phyloP scores from a whole-genome alignment of 139 green algal species.

The Tetraselmis chui region DNA sequence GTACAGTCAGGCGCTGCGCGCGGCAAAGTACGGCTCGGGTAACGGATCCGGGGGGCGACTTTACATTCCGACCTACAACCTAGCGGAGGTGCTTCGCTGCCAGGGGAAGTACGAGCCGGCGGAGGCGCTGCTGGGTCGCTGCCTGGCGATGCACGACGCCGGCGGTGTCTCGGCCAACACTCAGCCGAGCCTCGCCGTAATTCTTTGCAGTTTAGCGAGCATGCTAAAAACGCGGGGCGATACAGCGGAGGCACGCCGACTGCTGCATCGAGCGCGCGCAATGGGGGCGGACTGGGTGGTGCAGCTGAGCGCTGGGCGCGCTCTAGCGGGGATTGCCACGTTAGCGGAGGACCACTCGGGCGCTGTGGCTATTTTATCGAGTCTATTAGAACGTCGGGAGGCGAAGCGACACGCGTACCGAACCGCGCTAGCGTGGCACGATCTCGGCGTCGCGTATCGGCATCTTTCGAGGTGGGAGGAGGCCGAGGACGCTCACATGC shows the following conservation, averaged over 20 bases:
- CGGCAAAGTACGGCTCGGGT: too few relatives aligned
- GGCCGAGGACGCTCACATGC: not conserved
- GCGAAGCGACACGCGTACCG: not conserved
- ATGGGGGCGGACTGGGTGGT: not conserved
- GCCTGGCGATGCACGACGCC: not conserved
- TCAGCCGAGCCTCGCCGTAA: not conserved
- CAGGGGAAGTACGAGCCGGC: not conserved
- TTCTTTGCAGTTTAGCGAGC: not conserved
- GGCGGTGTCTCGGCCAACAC: not conserved
- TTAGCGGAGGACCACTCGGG: not conserved
- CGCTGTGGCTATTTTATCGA: not conserved
- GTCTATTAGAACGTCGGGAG: not conserved
- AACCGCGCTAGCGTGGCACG: not conserved
- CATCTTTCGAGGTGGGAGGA: not conserved
- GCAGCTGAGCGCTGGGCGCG: not conserved
- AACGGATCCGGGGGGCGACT: not conserved
- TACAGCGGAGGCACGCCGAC: not conserved
- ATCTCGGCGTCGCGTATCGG: not conserved
- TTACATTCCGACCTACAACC: not conserved
- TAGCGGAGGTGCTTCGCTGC: not conserved
- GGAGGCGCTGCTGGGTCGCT: not conserved
- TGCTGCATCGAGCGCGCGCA: not conserved
- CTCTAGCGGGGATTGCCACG: not conserved
- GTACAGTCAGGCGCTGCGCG: not conserved
- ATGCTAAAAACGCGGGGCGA: not conserved